Conservation (phyloP, 2,329 filamentous ascomycete genomes). For the Aspergillus niger region DNA sequence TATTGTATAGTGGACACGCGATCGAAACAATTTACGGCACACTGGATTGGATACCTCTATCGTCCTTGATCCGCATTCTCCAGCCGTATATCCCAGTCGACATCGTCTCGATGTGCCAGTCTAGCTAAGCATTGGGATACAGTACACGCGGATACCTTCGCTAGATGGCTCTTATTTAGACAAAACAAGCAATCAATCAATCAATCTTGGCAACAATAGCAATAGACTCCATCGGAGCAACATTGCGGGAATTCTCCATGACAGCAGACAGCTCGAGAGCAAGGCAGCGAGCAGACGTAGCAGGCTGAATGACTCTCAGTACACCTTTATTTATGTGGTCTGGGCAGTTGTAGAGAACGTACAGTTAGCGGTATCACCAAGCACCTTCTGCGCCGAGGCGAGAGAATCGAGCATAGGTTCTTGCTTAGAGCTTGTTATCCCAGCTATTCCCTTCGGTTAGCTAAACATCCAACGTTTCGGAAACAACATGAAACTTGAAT, state of each 20-base stretch:
- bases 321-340: not conserved
- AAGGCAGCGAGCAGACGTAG: slow-evolving; percentile 13
- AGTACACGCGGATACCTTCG: not conserved
- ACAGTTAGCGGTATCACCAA: not conserved
- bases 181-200: too few species aligned
- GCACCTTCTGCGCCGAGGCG: not conserved
- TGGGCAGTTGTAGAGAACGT: not conserved
- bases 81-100: slow-evolving; percentile 30
- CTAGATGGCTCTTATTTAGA: too few species aligned
- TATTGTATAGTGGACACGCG: slow-evolving; percentile 35
- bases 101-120: slow-evolving; percentile 28
- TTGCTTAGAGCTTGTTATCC: not conserved
- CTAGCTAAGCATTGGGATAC: not conserved
- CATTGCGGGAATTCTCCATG: slow-evolving; percentile 12
- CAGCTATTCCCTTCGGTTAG: not conserved
- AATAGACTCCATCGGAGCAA: slow-evolving; percentile 11
- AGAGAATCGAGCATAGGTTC: not conserved
- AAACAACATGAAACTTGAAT: too few species aligned
- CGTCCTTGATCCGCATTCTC: slow-evolving; percentile 29
- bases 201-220: slow-evolving; percentile 13
- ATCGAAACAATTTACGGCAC: slow-evolving; percentile 33
- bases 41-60: slow-evolving; percentile 34
- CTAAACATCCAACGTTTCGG: too few species aligned
- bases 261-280: slow-evolving; percentile 11
- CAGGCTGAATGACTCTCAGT: not conserved